phyloP scores from a whole-genome alignment of 2,329 filamentous ascomycete genomes.

The Fonsecaea pedrosoi region DNA sequence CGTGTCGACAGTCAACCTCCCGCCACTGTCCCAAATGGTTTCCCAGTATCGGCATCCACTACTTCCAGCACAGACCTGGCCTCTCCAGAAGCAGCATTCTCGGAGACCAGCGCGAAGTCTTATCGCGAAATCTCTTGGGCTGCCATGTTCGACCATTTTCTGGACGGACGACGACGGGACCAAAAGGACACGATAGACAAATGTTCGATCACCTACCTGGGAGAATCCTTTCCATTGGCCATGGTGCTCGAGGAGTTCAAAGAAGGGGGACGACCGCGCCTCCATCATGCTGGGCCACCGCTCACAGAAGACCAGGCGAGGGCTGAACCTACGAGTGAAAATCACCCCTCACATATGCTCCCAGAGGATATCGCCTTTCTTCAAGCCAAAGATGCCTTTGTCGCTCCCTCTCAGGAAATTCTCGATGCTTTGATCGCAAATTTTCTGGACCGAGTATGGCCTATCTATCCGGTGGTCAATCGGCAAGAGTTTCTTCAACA shows the following conservation, averaged over 20 bases:
- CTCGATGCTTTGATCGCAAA: slow-evolving; percentile 19
- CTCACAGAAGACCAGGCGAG: slow-evolving; percentile 19
- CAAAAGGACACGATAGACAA: slow-evolving; percentile 21
- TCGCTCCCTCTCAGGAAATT: slow-evolving; percentile 14
- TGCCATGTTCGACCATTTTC: slow-evolving; percentile 22
- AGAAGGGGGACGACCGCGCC: slow-evolving; percentile 19
- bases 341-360: slow-evolving; percentile 20
- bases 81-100: slow-evolving; percentile 14
- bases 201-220: slow-evolving; percentile 22
- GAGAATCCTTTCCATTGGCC: slow-evolving; percentile 23
- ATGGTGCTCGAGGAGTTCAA: slow-evolving; percentile 24
- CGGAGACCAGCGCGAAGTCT: slow-evolving; percentile 18
- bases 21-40: slow-evolving; percentile 9
- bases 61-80: slow-evolving; percentile 14
- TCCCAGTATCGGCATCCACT: slow-evolving; percentile 7
- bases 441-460: slow-evolving; percentile 22
- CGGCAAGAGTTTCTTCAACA: slow-evolving; percentile 22
- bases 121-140: slow-evolving; percentile 24
- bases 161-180: slow-evolving; percentile 19
- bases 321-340: slow-evolving; percentile 20
- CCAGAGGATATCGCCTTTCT: slow-evolving; percentile 19
- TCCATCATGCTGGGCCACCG: slow-evolving; percentile 23
- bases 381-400: slow-evolving; percentile 22
- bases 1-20: slow-evolving; percentile 3
- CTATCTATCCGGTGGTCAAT: slow-evolving; percentile 24